These are phyloP conservation scores for Polytolypa hystricis DNA, from an alignment of 2,329 filamentous ascomycete genomes.

Conservation along the genomic window DNA sequence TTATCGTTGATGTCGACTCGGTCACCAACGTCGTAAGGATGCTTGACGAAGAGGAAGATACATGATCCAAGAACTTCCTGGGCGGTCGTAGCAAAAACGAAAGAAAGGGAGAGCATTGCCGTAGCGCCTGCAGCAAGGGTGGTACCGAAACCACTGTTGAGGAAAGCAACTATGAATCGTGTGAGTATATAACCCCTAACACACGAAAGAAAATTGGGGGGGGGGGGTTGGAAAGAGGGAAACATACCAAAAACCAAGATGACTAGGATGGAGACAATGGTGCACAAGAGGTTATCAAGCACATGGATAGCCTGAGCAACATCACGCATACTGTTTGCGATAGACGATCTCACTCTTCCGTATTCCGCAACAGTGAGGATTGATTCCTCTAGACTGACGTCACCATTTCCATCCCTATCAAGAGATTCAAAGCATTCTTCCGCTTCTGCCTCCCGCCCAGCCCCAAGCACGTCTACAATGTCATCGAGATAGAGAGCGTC, in stretches of 20 bases:
- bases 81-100: conserved; percentile 83
- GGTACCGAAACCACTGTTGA: conserved; percentile 73
- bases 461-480: conserved; percentile 75
- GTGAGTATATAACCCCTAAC: background rate
- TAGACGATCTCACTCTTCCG: conserved; percentile 75
- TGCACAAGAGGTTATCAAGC: conserved; percentile 73
- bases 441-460: conserved; percentile 61
- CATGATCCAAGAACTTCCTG: conserved; percentile 97
- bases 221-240: background rate
- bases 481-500: conserved; percentile 72
- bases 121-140: conserved; percentile 86
- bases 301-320: conserved; percentile 89
- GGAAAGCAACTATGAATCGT: conserved; percentile 57
- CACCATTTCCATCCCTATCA: conserved; percentile 81
- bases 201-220: conserved; percentile 15
- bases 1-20: conserved; percentile 66
- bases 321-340: conserved; percentile 90
- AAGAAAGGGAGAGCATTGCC: conserved; percentile 85
- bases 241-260: conserved; percentile 69
- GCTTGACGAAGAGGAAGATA: conserved; percentile 98
- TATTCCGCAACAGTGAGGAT: conserved; percentile 75
- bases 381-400: conserved; percentile 94
- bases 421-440: conserved; percentile 73
- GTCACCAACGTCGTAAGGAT: conserved; percentile 92
- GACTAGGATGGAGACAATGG: conserved; percentile 67